Evolutionary conservation across 129 eudicot genomes (phyloP).

Genomic region (Pittosporum tobira): DNA sequence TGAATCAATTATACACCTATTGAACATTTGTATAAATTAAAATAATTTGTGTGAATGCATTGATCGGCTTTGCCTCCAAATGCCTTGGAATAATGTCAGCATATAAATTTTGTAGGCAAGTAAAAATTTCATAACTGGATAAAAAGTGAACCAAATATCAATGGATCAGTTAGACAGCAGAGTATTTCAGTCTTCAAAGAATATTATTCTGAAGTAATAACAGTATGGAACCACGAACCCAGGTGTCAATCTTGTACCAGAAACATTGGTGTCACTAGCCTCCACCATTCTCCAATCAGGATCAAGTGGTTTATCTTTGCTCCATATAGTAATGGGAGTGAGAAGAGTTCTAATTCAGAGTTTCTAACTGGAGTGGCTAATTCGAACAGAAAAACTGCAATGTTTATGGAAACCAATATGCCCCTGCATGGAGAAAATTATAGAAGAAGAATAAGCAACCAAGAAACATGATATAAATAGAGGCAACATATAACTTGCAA

Average conservation of each 20-base stretch:
- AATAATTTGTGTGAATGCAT: not conserved
- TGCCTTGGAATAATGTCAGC: not conserved
- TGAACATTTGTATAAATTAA: not conserved
- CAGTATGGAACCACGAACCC: slow-evolving; percentile 67
- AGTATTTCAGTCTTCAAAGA: not conserved
- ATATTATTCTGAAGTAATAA: slow-evolving; percentile 10
- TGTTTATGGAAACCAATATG: slow-evolving; percentile 54
- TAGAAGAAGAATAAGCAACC: not conserved
- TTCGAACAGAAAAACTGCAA: slow-evolving; percentile 78
- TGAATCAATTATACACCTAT: not conserved
- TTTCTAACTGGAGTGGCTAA: slow-evolving; percentile 64
- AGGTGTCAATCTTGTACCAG: slow-evolving; percentile 87
- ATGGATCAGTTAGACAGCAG: not conserved
- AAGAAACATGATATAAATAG: not conserved
- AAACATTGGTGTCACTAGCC: slow-evolving; percentile 92
- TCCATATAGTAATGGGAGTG: slow-evolving; percentile 78
- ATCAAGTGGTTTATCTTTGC: slow-evolving; percentile 84
- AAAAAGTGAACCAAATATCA: not conserved
- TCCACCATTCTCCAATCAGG: slow-evolving; percentile 88
- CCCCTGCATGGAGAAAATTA: slow-evolving; percentile 50
- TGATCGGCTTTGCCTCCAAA: not conserved
- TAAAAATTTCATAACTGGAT: not conserved
- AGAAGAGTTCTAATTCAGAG: slow-evolving; percentile 53
- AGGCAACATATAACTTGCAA: slow-evolving; percentile 5
- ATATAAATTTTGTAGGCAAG: not conserved